Conservation (phyloP, 768 basidiomycete genomes). For the Strobilomyces dryophilus region DNA sequence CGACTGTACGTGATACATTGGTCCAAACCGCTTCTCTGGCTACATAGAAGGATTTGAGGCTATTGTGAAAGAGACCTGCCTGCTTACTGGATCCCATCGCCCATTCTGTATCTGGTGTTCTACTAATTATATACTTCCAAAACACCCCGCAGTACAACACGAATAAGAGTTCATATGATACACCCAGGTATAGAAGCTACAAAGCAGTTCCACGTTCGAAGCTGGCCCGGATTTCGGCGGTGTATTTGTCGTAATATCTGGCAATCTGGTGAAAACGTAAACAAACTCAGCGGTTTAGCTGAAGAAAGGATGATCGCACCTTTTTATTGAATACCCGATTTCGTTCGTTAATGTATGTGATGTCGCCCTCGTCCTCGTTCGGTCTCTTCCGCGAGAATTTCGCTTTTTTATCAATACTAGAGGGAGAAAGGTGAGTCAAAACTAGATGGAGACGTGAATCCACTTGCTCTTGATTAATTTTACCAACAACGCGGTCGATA, state of each 20-base stretch:
- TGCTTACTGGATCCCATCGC: too few species aligned
- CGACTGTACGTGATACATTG: background rate
- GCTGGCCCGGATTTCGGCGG: constrained; percentile 91
- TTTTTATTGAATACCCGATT: constrained; percentile 99
- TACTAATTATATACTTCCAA: background rate
- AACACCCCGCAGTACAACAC: constrained; percentile 4
- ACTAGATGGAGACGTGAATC: background rate
- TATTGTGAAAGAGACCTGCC: too few species aligned
- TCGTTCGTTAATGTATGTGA: constrained; percentile 99
- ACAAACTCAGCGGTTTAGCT: background rate
- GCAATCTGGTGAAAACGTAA: constrained; percentile 56
- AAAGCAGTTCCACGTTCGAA: constrained; percentile 97
- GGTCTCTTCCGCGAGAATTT: constrained; percentile 86
- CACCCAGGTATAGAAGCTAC: constrained; percentile 35
- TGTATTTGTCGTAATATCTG: constrained; percentile 96
- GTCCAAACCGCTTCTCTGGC: background rate
- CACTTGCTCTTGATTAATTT: constrained; percentile 91
- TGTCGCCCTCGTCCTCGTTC: constrained; percentile 93
- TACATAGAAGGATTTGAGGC: too few species aligned
- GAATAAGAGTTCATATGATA: background rate
- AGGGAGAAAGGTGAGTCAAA: background rate
- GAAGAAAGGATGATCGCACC: constrained; percentile 36
- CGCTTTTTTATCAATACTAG: constrained; percentile 82
- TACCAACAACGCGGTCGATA: constrained; percentile 85
- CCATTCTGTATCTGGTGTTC: too few species aligned